Evolutionary conservation across 176 grass and related monocot genomes (phyloP).

Genomic region (Aechmea fasciata): DNA sequence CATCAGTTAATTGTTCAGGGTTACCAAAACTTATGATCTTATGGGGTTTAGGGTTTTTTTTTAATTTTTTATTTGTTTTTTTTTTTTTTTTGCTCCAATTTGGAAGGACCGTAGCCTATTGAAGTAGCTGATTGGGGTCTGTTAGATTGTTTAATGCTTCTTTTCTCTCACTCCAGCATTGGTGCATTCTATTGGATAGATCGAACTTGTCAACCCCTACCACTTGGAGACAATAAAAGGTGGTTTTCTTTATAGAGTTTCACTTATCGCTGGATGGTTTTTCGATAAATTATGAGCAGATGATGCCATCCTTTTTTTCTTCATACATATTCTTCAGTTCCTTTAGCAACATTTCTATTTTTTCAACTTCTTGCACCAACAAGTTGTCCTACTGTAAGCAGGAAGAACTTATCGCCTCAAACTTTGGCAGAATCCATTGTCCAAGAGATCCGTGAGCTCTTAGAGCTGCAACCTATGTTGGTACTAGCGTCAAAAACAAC

Average conservation of each 20-base stretch:
- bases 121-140: neutral
- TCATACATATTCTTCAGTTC: neutral
- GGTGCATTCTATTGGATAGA: slow-evolving; percentile 85
- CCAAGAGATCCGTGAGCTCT: slow-evolving; percentile 52
- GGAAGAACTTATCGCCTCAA: slow-evolving; percentile 47
- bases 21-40: too few relatives aligned
- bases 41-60: too few relatives aligned
- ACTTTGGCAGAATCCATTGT: slow-evolving; percentile 52
- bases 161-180: slow-evolving; percentile 37
- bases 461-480: slow-evolving; percentile 64
- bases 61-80: too few relatives aligned
- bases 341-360: neutral
- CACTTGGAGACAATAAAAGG: slow-evolving; percentile 35
- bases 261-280: too few relatives aligned
- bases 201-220: slow-evolving; percentile 36
- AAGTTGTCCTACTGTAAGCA: slow-evolving; percentile 22
- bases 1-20: too few relatives aligned
- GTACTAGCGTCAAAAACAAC: slow-evolving; percentile 69
- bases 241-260: slow-evolving; percentile 12
- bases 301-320: neutral
- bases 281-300: too few relatives aligned
- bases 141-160: slow-evolving; percentile 8
- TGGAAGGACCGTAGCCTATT: neutral
- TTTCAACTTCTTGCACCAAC: slow-evolving; percentile 18
- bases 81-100: too few relatives aligned